phyloP scores from a whole-genome alignment of 164 flowering plant species.

The Chimonanthus salicifolius region DNA sequence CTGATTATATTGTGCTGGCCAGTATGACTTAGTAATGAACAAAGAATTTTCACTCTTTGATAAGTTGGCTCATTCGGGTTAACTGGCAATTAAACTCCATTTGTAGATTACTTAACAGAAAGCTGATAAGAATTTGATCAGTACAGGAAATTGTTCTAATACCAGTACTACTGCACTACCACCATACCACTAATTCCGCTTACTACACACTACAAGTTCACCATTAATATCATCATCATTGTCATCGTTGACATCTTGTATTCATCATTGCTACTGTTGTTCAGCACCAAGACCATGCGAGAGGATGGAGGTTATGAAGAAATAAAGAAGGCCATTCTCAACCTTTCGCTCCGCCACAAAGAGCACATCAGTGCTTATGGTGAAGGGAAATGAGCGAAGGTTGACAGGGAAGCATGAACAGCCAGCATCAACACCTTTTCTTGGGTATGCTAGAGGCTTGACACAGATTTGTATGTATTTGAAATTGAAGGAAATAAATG shows the following conservation, averaged over 20 bases:
- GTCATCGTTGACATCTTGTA: too few relatives aligned
- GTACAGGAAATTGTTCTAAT: background rate
- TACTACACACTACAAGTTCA: background rate
- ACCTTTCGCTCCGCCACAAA: conserved; percentile 89
- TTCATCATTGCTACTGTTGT: background rate
- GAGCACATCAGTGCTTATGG: conserved; percentile 96
- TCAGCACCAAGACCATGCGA: conserved; percentile 90
- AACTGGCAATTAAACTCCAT: too few relatives aligned
- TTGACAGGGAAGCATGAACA: conserved; percentile 97
- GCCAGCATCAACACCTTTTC: conserved; percentile 82
- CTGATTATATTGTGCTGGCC: too few relatives aligned
- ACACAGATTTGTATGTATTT: background rate
- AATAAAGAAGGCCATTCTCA: conserved; percentile 90
- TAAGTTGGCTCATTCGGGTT: too few relatives aligned
- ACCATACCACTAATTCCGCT: background rate
- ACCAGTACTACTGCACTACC: background rate
- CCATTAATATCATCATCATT: background rate
- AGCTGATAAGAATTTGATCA: too few relatives aligned
- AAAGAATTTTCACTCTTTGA: too few relatives aligned
- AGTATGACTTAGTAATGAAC: too few relatives aligned
- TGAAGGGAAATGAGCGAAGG: conserved; percentile 99
- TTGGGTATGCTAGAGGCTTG: conserved; percentile 54
- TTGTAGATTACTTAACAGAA: too few relatives aligned
- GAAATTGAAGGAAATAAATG: background rate
- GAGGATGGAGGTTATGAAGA: conserved; percentile 90